Percentiles rank a stretch among this genome's conserved stretches.
Conservation (phyloP, 108 stramenopile genomes). For the Nitzschia sp. region DNA sequence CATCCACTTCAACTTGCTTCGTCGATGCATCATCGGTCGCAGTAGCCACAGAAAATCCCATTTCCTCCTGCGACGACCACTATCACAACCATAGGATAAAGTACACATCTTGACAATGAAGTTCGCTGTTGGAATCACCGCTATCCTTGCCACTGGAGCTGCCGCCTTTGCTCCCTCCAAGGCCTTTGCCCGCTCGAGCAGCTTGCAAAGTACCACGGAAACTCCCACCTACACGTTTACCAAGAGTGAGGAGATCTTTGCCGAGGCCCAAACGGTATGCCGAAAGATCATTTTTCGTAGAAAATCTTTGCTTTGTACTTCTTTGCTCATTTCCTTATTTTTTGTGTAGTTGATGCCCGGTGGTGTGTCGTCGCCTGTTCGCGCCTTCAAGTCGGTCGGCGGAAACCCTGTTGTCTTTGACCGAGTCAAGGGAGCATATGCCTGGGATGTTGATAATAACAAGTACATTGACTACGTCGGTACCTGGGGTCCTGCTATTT, state of each 20-base stretch:
- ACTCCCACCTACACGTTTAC: slow-evolving; percentile 66
- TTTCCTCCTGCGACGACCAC: neutral
- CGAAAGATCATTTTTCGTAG: neutral
- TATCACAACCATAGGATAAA: no score
- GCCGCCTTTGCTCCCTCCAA: slow-evolving; percentile 62
- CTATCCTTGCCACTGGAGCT: slow-evolving; percentile 61
- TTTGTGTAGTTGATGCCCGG: slow-evolving; percentile 93
- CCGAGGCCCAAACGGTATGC: slow-evolving; percentile 81
- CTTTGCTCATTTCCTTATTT: slow-evolving; percentile 20
- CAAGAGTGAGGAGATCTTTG: slow-evolving; percentile 89
- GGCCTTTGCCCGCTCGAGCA: slow-evolving; percentile 18
- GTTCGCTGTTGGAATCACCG: slow-evolving; percentile 59
- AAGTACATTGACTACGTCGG: slow-evolving; percentile 95
- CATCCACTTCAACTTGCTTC: slow-evolving; percentile 5
- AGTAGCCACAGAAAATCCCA: neutral
- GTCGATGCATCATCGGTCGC: neutral
- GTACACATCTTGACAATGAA: slow-evolving; percentile 47
- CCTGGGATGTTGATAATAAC: slow-evolving; percentile 99
- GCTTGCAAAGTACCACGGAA: slow-evolving; percentile 29
- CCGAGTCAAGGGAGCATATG: slow-evolving; percentile 95
- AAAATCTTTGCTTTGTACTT: neutral
- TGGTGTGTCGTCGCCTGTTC: slow-evolving; percentile 96
- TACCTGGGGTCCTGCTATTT: slow-evolving; percentile 98
- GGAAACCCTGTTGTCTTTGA: slow-evolving; percentile 98
- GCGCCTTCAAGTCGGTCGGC: slow-evolving; percentile 98